Base-by-base conservation (phyloP, 495 filamentous ascomycete species). In the Aspergillus diversus region DNA sequence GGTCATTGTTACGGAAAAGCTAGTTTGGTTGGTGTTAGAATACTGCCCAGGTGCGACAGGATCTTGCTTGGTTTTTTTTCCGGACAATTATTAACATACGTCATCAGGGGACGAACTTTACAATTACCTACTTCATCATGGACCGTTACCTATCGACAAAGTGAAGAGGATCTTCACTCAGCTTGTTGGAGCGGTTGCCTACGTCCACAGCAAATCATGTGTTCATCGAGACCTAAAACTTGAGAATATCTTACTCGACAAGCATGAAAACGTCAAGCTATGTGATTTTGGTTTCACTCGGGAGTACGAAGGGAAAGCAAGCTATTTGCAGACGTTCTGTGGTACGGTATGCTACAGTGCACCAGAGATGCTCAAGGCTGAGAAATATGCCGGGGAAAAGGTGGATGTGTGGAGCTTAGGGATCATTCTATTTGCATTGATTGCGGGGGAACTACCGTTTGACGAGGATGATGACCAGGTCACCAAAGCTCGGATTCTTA, bases 351-450 rank as follows among this genome's bases (percentile, higher is more conserved):
- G 93, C 77, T 99, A 99, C 75, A 96, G 92, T 62, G 95, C 95
- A 7, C 95, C 95, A 3, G 95, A 99, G 72, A 98, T 99, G 95
- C 83, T 99, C 37, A 97, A 95, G 72, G 96, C 93, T 42, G 95
- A 99, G 76, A 98, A 96, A 72, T 99, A 99, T 71, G 93, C 92
- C 0, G 93, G 92, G 2, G 93, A 97, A 77, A 97, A 96, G 74
- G 95, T 99, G 59, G 95, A 99, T 72, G 92, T 98, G 6, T 99
- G 95, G 95, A 98, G 95, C 73, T 75, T 99, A 68, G 95, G 95
- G 0, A 92, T 98, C 53, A 99, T 99, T 64, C 84, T 99, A 21
- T 98, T 96, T 75, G 93, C 95, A 42, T 81, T 99, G 35, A 80
- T 99, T 53, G 90, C 89, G 47, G 95, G 95, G 46, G 96, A 98